phyloP scores from a whole-genome alignment of 805 yeast genomes.

The Alloascoidea hylecoeti region DNA sequence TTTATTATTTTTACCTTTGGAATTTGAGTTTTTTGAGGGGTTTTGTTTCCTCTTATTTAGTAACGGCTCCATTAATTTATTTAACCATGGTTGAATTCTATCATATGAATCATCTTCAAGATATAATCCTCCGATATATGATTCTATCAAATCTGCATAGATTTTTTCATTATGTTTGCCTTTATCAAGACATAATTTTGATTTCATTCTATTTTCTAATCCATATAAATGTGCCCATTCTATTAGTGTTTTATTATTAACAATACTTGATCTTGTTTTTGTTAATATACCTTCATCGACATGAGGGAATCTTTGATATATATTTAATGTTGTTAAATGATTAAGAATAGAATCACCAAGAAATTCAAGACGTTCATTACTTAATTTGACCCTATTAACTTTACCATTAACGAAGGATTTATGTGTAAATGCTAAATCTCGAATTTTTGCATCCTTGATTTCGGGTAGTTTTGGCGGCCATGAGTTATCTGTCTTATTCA shows the following conservation, averaged over 20 bases:
- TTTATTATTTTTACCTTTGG: too few relatives aligned
- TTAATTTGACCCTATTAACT: constrained; percentile 38
- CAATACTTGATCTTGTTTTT: constrained; percentile 49
- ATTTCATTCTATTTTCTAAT: constrained; percentile 24
- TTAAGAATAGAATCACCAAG: constrained; percentile 81
- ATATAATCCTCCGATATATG: constrained; percentile 78
- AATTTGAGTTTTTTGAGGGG: too few relatives aligned
- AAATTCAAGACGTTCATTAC: constrained; percentile 82
- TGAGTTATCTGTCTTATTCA: too few relatives aligned
- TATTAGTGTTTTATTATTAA: constrained; percentile 58
- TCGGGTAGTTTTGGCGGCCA: constrained; percentile 64
- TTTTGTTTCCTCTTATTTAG: too few relatives aligned
- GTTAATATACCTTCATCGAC: constrained; percentile 77
- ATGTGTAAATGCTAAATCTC: constrained; percentile 68
- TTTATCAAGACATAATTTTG: too few relatives aligned
- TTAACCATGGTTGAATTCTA: not conserved
- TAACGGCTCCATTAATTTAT: not conserved
- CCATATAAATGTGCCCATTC: constrained; percentile 61
- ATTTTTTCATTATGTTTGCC: too few relatives aligned
- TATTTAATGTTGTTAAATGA: constrained; percentile 51
- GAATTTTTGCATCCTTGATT: constrained; percentile 42
- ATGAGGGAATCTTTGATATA: constrained; percentile 51
- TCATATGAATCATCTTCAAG: constrained; percentile 25
- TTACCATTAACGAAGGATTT: constrained; percentile 55
- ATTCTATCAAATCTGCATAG: constrained; percentile 86